Conservation (phyloP, 2,329 filamentous ascomycete species). For the Colletotrichum chlorophyti region DNA sequence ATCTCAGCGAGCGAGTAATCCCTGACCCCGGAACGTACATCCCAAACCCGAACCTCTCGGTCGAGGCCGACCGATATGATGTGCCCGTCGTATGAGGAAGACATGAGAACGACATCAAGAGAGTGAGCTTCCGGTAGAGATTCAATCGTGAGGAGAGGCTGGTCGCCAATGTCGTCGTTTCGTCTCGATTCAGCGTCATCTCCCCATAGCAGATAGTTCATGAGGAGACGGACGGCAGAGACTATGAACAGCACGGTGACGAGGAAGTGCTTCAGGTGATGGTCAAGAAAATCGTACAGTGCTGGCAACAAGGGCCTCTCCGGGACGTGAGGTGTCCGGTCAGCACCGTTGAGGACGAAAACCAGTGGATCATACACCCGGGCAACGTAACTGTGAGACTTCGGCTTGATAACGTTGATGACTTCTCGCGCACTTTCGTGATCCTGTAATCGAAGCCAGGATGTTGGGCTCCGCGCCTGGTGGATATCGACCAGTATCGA, state of each 20-base stretch:
- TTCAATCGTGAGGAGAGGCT: slow-evolving; percentile 63
- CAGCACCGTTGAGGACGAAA: slow-evolving; percentile 73
- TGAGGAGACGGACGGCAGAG: slow-evolving; percentile 71
- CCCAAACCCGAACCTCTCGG: slow-evolving; percentile 71
- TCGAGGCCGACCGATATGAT: slow-evolving; percentile 76
- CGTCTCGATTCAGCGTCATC: slow-evolving; percentile 56
- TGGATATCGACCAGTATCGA: slow-evolving; percentile 67
- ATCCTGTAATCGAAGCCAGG: slow-evolving; percentile 80
- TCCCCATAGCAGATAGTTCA: slow-evolving; percentile 77
- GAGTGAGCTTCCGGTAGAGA: slow-evolving; percentile 68
- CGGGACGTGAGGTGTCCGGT: slow-evolving; percentile 63
- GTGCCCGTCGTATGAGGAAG: slow-evolving; percentile 67
- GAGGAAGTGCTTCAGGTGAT: slow-evolving; percentile 65
- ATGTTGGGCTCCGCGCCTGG: slow-evolving; percentile 76
- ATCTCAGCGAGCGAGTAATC: slow-evolving; percentile 51
- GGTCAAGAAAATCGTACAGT: slow-evolving; percentile 71
- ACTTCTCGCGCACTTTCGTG: slow-evolving; percentile 80
- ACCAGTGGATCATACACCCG: slow-evolving; percentile 77
- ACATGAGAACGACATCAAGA: slow-evolving; percentile 73
- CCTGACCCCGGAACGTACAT: slow-evolving; percentile 53
- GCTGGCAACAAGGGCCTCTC: slow-evolving; percentile 60
- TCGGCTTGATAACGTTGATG: slow-evolving; percentile 77
- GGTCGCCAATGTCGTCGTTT: slow-evolving; percentile 53
- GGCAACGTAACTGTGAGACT: slow-evolving; percentile 74
- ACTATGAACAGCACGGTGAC: slow-evolving; percentile 68